Evolutionary conservation across 331 rosid species (phyloP).

Genomic region (Rosa hybrid): DNA sequence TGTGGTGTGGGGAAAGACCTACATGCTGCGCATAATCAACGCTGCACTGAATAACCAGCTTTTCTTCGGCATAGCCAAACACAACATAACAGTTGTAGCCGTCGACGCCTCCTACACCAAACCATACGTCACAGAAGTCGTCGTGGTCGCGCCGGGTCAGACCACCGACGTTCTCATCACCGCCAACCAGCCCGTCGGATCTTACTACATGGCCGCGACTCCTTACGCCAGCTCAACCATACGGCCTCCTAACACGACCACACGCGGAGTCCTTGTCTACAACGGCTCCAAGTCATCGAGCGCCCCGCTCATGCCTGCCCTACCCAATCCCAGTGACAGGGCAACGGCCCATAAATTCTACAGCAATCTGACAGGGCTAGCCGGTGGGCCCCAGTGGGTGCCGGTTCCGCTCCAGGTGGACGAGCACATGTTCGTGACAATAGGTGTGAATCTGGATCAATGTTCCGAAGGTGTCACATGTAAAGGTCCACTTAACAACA

Average conservation of each 20-base stretch:
- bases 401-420: slow-evolving; percentile 40
- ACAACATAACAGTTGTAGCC: slow-evolving; percentile 42
- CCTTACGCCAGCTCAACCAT: slow-evolving; percentile 15
- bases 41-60: slow-evolving; percentile 49
- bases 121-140: slow-evolving; percentile 35
- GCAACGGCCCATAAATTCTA: slow-evolving; percentile 38
- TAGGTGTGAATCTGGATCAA: slow-evolving; percentile 30
- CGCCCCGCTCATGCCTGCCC: slow-evolving; percentile 32
- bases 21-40: slow-evolving; percentile 44
- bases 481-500: background rate
- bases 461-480: slow-evolving; percentile 32
- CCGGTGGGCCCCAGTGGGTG: slow-evolving; percentile 44
- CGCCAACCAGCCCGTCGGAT: slow-evolving; percentile 36
- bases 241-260: slow-evolving; percentile 17
- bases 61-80: slow-evolving; percentile 49
- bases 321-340: slow-evolving; percentile 48
- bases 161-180: slow-evolving; percentile 48
- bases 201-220: slow-evolving; percentile 59
- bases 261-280: slow-evolving; percentile 40
- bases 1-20: slow-evolving; percentile 39
- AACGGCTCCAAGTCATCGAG: slow-evolving; percentile 5
- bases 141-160: slow-evolving; percentile 50
- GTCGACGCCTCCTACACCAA: slow-evolving; percentile 42
- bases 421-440: slow-evolving; percentile 37
- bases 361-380: slow-evolving; percentile 32